These are phyloP conservation scores for apple (Malus domestica) DNA, from an alignment of 306 rosid genomes.

Conservation along the genomic window DNA sequence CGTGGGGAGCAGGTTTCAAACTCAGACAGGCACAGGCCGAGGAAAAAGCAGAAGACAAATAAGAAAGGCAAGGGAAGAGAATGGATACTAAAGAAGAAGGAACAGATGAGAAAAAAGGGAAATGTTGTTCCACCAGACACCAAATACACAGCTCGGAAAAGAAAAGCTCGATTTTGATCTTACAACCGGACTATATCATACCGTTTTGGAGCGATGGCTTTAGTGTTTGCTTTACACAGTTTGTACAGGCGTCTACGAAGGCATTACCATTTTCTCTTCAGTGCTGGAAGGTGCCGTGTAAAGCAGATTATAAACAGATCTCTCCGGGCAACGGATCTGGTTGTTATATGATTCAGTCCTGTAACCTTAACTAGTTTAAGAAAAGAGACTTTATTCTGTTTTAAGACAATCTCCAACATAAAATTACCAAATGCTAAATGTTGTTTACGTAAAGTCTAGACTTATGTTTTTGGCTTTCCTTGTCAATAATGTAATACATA, in stretches of 20 bases:
- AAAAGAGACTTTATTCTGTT: not conserved
- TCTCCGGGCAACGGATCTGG: not conserved
- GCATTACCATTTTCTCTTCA: not conserved
- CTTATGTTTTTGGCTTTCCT: no score
- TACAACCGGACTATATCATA: not conserved
- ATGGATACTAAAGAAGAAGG: slow-evolving; percentile 85
- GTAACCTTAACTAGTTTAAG: not conserved
- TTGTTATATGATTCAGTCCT: not conserved
- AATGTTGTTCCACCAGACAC: slow-evolving; percentile 63
- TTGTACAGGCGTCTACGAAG: not conserved
- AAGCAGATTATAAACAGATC: not conserved
- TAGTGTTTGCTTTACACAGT: not conserved
- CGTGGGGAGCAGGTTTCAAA: slow-evolving; percentile 41
- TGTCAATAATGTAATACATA: no score
- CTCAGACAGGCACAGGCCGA: slow-evolving; percentile 75
- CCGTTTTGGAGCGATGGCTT: not conserved
- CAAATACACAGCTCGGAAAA: slow-evolving; percentile 79
- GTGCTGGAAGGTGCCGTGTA: not conserved
- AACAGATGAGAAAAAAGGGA: slow-evolving; percentile 86
- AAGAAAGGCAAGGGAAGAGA: slow-evolving; percentile 66
- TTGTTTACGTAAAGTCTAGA: no score
- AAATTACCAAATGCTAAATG: no score
- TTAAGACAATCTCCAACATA: no score
- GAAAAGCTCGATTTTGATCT: slow-evolving; percentile 67
- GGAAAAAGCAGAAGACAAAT: slow-evolving; percentile 51